Percentiles rank a stretch among this genome's conserved stretches.
phyloP scores from a whole-genome alignment of 2,329 filamentous ascomycete genomes.

The Hypoxylon sp. region DNA sequence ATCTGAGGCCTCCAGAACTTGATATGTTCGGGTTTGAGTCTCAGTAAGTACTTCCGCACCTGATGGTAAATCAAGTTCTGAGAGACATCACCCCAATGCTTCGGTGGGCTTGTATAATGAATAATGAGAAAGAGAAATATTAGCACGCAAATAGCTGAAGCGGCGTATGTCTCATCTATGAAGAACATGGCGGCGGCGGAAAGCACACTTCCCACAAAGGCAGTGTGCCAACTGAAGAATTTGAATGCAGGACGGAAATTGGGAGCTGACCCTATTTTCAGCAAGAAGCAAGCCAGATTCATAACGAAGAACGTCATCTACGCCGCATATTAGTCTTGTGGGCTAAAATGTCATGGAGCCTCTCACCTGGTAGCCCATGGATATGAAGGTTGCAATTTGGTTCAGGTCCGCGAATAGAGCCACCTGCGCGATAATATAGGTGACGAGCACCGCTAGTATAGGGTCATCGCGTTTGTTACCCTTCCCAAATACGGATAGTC shows the following conservation, averaged over 20 bases:
- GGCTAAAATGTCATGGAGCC: not conserved
- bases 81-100: slow-evolving; percentile 90
- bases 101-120: slow-evolving; percentile 86
- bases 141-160: slow-evolving; percentile 78
- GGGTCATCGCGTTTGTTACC: slow-evolving; percentile 80
- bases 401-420: slow-evolving; percentile 88
- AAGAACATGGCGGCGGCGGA: slow-evolving; percentile 91
- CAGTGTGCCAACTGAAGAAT: slow-evolving; percentile 90
- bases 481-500: slow-evolving; percentile 78
- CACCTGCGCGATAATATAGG: slow-evolving; percentile 80
- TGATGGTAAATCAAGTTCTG: slow-evolving; percentile 90
- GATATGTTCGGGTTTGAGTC: slow-evolving; percentile 88
- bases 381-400: slow-evolving; percentile 89
- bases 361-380: slow-evolving; percentile 83
- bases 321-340: slow-evolving; percentile 19
- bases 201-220: slow-evolving; percentile 78
- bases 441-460: slow-evolving; percentile 79
- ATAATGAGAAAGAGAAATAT: slow-evolving; percentile 85
- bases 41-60: slow-evolving; percentile 86
- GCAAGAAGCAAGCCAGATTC: slow-evolving; percentile 86
- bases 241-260: slow-evolving; percentile 91
- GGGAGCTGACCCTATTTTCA: slow-evolving; percentile 88
- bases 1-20: slow-evolving; percentile 95
- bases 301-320: slow-evolving; percentile 91
- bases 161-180: slow-evolving; percentile 84